These are phyloP conservation scores for Candida nitratophila DNA, from an alignment of 805 yeast genomes.

Conservation along the genomic window DNA sequence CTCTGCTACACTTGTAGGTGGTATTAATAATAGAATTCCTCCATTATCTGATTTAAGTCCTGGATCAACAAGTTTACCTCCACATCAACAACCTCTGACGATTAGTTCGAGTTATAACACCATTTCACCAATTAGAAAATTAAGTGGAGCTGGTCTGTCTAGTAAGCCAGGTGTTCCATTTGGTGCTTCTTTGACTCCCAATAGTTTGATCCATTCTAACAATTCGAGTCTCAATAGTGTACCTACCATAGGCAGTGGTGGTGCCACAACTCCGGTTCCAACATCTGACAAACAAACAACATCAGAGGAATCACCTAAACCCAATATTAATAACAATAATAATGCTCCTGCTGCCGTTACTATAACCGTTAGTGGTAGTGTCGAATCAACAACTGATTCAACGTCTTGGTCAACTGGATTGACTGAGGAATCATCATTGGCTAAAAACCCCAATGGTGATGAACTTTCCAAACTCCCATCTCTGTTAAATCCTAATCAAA, in stretches of 20 bases:
- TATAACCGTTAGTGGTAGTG: no score
- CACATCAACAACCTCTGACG: not conserved
- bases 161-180: not conserved
- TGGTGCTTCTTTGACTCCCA: not conserved
- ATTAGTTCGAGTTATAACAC: not conserved
- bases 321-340: no score
- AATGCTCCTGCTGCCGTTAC: no score
- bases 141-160: not conserved
- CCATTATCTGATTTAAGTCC: not conserved
- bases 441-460: conserved; percentile 3
- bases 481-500: no score
- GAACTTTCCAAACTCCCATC: not conserved
- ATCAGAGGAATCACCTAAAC: no score
- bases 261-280: not conserved
- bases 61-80: not conserved
- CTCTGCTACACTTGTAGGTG: not conserved
- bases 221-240: not conserved
- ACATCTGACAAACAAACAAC: no score
- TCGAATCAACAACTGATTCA: no score
- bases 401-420: no score
- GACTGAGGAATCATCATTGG: no score
- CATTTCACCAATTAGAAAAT: not conserved
- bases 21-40: not conserved
- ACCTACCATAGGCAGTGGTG: not conserved
- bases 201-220: not conserved